phyloP scores from a whole-genome alignment of 2,329 filamentous ascomycete genomes.

The Microcyclospora pomicola region DNA sequence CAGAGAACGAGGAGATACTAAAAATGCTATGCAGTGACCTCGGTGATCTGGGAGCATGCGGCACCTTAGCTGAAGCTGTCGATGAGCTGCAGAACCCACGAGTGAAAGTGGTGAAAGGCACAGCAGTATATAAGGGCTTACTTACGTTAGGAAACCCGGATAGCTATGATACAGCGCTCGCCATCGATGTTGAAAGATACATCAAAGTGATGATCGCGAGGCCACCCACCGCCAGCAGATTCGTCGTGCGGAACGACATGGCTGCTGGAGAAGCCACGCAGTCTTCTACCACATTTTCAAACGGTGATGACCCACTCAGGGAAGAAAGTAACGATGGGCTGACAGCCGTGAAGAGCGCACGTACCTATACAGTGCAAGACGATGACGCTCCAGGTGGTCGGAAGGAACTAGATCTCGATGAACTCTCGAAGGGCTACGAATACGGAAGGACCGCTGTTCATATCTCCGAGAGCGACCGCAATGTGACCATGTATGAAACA shows the following conservation, averaged over 20 bases:
- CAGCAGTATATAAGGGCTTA: conserved; percentile 64
- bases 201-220: conserved; percentile 69
- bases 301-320: conserved; percentile 13
- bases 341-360: conserved; percentile 58
- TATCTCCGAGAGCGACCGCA: conserved; percentile 73
- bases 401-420: conserved; percentile 64
- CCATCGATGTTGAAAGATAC: conserved; percentile 80
- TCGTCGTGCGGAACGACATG: conserved; percentile 42
- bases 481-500: conserved; percentile 78
- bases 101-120: conserved; percentile 61
- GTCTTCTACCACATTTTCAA: conserved; percentile 31
- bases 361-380: conserved; percentile 70
- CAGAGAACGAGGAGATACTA: conserved; percentile 59
- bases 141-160: conserved; percentile 66
- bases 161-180: conserved; percentile 60
- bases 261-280: conserved; percentile 39
- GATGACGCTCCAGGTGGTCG: conserved; percentile 62
- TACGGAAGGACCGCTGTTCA: conserved; percentile 87
- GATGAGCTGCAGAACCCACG: conserved; percentile 64
- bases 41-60: conserved; percentile 49
- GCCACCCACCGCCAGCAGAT: conserved; percentile 63
- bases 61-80: conserved; percentile 77
- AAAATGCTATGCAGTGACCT: conserved; percentile 53
- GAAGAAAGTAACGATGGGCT: conserved; percentile 35
- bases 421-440: conserved; percentile 82